phyloP scores from a whole-genome alignment of 331 rosid genomes.

The Malus hybrid region DNA sequence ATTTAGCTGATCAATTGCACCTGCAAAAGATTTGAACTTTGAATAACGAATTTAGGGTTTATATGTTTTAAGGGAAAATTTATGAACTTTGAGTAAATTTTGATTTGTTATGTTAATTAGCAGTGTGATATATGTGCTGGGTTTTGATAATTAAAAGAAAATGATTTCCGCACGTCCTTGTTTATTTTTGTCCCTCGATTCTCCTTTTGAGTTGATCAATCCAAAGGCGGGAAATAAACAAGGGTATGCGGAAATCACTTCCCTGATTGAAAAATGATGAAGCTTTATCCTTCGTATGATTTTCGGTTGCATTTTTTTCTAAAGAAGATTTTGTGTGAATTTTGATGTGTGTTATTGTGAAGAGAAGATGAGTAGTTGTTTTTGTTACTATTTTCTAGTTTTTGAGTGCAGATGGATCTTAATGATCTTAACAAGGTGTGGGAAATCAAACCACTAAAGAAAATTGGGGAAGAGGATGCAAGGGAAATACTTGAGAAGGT shows the following conservation, averaged over 20 bases:
- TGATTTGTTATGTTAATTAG: neutral
- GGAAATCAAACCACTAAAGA: slow-evolving; percentile 46
- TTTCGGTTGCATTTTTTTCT: neutral
- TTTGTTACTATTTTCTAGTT: neutral
- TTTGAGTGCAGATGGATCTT: slow-evolving; percentile 30
- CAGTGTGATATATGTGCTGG: neutral
- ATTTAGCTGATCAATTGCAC: neutral
- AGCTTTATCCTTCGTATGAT: neutral
- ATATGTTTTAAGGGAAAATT: neutral
- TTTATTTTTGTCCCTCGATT: too few relatives aligned
- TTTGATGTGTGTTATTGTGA: neutral
- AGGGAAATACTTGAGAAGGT: slow-evolving; percentile 36
- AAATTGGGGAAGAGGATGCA: slow-evolving; percentile 54
- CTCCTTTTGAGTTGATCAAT: too few relatives aligned
- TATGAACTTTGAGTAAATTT: neutral
- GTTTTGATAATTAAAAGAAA: neutral
- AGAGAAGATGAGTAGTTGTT: neutral
- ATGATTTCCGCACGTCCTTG: too few relatives aligned
- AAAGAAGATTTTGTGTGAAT: neutral
- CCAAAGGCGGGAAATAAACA: too few relatives aligned
- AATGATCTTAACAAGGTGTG: slow-evolving; percentile 60
- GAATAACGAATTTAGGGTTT: neutral
- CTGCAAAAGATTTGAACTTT: neutral
- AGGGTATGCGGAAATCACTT: too few relatives aligned
- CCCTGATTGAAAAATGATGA: neutral